Conservation (phyloP, 306 rosid species). For the Sechiopsis laciniata region DNA sequence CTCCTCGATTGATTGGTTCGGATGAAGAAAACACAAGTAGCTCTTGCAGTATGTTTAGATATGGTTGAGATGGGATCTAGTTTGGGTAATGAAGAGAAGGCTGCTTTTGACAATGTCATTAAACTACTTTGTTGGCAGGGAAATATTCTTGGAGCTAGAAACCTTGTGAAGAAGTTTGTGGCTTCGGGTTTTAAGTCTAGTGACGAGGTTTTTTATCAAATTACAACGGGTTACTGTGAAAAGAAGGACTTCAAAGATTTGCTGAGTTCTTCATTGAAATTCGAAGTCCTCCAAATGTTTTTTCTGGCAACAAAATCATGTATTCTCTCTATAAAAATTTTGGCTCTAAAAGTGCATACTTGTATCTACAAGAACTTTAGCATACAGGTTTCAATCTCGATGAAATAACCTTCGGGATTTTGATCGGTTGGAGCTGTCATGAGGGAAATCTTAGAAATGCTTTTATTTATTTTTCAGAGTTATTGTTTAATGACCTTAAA, state of each 20-base stretch:
- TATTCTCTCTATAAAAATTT: conserved; percentile 47
- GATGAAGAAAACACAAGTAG: conserved; percentile 40
- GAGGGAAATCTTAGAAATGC: conserved; percentile 53
- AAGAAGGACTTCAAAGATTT: conserved; percentile 73
- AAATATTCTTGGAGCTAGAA: conserved; percentile 66
- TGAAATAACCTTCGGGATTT: conserved; percentile 72
- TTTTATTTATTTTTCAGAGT: conserved; percentile 45
- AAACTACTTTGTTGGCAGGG: conserved; percentile 55
- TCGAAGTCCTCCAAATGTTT: conserved; percentile 43
- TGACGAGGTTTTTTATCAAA: conserved; percentile 44
- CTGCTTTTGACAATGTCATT: conserved; percentile 45
- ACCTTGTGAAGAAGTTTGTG: conserved; percentile 55
- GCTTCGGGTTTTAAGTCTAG: conserved; percentile 37
- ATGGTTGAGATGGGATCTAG: conserved; percentile 38
- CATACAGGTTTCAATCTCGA: conserved; percentile 51
- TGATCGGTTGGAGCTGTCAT: conserved; percentile 75
- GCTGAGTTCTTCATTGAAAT: conserved; percentile 60
- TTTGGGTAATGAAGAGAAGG: conserved; percentile 38
- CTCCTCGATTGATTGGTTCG: conserved; percentile 46
- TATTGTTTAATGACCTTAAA: conserved; percentile 38
- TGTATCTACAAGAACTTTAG: conserved; percentile 48
- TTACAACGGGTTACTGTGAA: conserved; percentile 76
- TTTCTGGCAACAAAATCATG: conserved; percentile 58
- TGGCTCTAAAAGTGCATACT: conserved; percentile 49
- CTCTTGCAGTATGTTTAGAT: conserved; percentile 40